These are phyloP conservation scores for Tuber umbilicatum DNA, from an alignment of 495 filamentous ascomycete species.

Conservation along the genomic window DNA sequence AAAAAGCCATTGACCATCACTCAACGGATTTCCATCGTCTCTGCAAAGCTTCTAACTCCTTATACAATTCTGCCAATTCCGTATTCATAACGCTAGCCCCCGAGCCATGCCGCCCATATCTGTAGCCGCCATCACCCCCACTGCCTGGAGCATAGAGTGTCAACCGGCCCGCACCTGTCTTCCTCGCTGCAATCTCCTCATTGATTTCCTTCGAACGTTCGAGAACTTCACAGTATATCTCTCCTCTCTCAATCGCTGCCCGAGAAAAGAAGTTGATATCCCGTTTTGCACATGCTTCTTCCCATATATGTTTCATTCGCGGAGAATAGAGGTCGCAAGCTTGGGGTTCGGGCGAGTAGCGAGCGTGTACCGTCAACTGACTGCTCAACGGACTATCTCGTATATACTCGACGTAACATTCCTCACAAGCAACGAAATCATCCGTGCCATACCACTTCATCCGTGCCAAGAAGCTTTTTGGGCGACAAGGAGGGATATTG, in stretches of 20 bases:
- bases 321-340: slow-evolving; percentile 45
- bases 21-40: slow-evolving; percentile 35
- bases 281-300: slow-evolving; percentile 30
- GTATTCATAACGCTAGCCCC: slow-evolving; percentile 13
- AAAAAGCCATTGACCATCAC: not conserved
- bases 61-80: slow-evolving; percentile 20
- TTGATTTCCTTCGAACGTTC: slow-evolving; percentile 34
- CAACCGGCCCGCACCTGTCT: slow-evolving; percentile 8
- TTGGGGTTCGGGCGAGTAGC: slow-evolving; percentile 30
- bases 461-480: slow-evolving; percentile 37
- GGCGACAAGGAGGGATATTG: slow-evolving; percentile 39
- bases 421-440: slow-evolving; percentile 45
- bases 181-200: slow-evolving; percentile 24
- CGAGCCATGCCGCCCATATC: slow-evolving; percentile 15
- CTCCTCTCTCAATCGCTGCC: slow-evolving; percentile 27
- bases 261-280: slow-evolving; percentile 25
- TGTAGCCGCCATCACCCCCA: slow-evolving; percentile 22
- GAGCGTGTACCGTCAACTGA: slow-evolving; percentile 36
- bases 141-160: slow-evolving; percentile 18
- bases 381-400: slow-evolving; percentile 37
- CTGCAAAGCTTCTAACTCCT: slow-evolving; percentile 25
- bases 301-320: slow-evolving; percentile 44
- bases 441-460: slow-evolving; percentile 44
- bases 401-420: slow-evolving; percentile 44
- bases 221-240: slow-evolving; percentile 25